phyloP scores from a whole-genome alignment of 768 basidiomycete species.

The Rhizopogon salebrosus region DNA sequence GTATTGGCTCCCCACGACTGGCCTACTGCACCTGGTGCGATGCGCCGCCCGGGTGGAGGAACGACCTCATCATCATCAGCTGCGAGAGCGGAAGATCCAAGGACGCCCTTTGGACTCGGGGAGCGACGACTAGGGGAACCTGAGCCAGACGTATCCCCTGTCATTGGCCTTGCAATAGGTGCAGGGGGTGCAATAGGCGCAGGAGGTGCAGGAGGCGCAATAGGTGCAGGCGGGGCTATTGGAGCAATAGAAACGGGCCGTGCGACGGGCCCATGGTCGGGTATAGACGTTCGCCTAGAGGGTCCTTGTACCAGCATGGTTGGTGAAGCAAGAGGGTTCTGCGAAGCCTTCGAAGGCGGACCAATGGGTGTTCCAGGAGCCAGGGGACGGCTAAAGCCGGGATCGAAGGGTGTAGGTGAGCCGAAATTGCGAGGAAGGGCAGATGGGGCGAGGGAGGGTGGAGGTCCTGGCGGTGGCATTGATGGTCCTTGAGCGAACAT shows the following conservation, averaged over 20 bases:
- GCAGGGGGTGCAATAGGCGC: slow-evolving; percentile 62
- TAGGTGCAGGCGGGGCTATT: slow-evolving; percentile 65
- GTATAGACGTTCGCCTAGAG: slow-evolving; percentile 41
- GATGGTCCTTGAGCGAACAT: slow-evolving; percentile 40
- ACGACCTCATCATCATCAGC: slow-evolving; percentile 82
- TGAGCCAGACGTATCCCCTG: slow-evolving; percentile 41
- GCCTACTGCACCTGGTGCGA: slow-evolving; percentile 34
- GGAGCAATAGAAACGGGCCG: slow-evolving; percentile 36
- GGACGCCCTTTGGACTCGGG: slow-evolving; percentile 56
- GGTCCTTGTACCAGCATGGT: slow-evolving; percentile 42
- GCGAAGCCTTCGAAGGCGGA: slow-evolving; percentile 38
- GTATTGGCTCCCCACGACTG: slow-evolving; percentile 44
- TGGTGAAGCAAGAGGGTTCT: slow-evolving; percentile 32
- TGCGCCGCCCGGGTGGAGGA: slow-evolving; percentile 40
- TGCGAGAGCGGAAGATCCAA: slow-evolving; percentile 74
- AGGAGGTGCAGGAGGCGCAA: slow-evolving; percentile 65
- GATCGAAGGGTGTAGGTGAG: slow-evolving; percentile 48
- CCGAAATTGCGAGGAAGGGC: slow-evolving; percentile 51
- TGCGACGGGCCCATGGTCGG: slow-evolving; percentile 47
- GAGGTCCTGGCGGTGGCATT: slow-evolving; percentile 38
- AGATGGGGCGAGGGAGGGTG: slow-evolving; percentile 48
- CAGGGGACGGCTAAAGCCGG: slow-evolving; percentile 37
- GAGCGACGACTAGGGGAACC: slow-evolving; percentile 51
- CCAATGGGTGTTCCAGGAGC: slow-evolving; percentile 49
- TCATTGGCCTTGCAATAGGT: slow-evolving; percentile 51